These are phyloP conservation scores for Ophiorrhiza pumila DNA, from an alignment of 257 asterid species.

Conservation along the genomic window DNA sequence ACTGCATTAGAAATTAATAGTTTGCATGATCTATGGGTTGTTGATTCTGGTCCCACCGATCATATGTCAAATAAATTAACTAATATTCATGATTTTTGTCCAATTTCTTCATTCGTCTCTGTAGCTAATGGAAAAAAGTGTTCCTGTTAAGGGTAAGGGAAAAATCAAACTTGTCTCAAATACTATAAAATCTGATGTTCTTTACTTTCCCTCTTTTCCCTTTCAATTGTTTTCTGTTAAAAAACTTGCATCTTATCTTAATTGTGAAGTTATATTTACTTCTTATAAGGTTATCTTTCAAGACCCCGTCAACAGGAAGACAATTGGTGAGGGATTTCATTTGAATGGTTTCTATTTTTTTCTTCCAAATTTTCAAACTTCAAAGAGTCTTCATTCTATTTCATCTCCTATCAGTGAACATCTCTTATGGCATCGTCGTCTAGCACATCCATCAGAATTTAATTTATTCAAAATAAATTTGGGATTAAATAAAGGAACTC, in stretches of 20 bases:
- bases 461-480: too few relatives aligned
- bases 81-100: too few relatives aligned
- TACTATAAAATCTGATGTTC: too few relatives aligned
- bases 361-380: background rate
- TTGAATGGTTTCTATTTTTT: background rate
- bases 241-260: background rate
- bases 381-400: background rate
- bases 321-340: too few relatives aligned
- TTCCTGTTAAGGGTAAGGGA: constrained; percentile 2
- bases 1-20: background rate
- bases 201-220: background rate
- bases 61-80: too few relatives aligned
- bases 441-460: too few relatives aligned
- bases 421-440: too few relatives aligned
- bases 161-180: background rate
- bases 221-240: background rate
- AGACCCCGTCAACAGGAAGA: too few relatives aligned
- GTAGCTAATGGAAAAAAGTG: background rate
- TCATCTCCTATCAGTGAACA: background rate
- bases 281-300: too few relatives aligned
- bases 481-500: too few relatives aligned
- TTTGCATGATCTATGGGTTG: too few relatives aligned
- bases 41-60: too few relatives aligned
- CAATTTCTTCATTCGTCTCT: background rate
- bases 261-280: background rate